These are phyloP conservation scores for Chrysanthemum lavandulifolium DNA, from an alignment of 129 eudicot species.

Conservation along the genomic window DNA sequence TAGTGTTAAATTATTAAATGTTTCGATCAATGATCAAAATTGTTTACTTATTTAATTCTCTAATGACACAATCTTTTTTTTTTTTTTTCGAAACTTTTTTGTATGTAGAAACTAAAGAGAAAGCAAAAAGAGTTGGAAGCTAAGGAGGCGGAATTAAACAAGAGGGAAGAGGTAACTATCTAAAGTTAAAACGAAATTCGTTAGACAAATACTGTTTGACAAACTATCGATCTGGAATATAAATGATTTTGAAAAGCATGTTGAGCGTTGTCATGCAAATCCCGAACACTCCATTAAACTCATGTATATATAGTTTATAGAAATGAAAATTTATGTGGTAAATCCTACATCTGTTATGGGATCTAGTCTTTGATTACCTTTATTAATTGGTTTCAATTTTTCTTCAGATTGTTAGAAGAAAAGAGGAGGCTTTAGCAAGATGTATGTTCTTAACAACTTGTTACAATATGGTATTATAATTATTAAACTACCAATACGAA, in stretches of 20 bases:
- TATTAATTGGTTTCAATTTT: background rate
- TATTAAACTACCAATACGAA: no score
- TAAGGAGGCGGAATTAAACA: slow-evolving; percentile 34
- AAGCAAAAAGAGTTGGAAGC: slow-evolving; percentile 30
- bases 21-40: no score
- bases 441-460: slow-evolving; percentile 23
- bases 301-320: background rate
- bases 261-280: no score
- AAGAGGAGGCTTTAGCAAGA: slow-evolving; percentile 28
- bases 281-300: background rate
- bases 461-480: background rate
- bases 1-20: no score
- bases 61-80: no score
- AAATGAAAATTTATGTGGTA: background rate
- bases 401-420: slow-evolving; percentile 28
- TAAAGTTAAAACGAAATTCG: no score
- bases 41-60: no score
- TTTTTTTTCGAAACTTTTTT: background rate
- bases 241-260: no score
- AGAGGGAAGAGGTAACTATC: slow-evolving; percentile 33
- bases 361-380: background rate
- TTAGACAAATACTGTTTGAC: no score
- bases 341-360: background rate
- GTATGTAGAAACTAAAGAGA: slow-evolving; percentile 31
- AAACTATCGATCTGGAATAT: no score